phyloP scores from a whole-genome alignment of 306 rosid species.

The Prunus salicina region DNA sequence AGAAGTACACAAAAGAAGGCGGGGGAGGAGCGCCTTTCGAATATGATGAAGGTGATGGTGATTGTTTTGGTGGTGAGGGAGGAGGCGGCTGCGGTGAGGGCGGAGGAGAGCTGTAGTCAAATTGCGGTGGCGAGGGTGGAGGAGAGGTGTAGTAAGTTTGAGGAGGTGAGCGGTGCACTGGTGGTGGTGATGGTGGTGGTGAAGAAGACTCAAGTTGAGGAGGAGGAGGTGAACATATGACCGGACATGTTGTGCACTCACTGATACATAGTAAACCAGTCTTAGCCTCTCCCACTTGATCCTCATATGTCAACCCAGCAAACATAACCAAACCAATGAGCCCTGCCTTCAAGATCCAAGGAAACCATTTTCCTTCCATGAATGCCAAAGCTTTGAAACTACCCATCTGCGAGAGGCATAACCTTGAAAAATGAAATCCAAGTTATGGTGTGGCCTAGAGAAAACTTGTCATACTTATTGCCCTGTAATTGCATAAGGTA shows the following conservation, averaged over 20 bases:
- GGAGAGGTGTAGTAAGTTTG: constrained; percentile 12
- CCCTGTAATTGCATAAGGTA: neutral
- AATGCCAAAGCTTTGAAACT: constrained; percentile 14
- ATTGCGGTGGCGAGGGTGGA: constrained; percentile 8
- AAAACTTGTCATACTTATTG: constrained; percentile 16
- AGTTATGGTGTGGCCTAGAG: constrained; percentile 4
- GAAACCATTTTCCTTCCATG: constrained; percentile 12
- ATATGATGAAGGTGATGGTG: constrained; percentile 26
- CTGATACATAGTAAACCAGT: constrained; percentile 54
- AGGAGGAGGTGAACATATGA: constrained; percentile 71
- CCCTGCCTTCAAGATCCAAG: constrained; percentile 30
- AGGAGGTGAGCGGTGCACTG: constrained; percentile 11
- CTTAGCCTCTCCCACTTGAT: constrained; percentile 30
- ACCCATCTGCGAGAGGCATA: constrained; percentile 30
- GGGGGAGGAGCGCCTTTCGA: constrained; percentile 40
- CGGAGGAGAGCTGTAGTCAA: neutral
- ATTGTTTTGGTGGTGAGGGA: neutral
- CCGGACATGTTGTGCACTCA: constrained; percentile 74
- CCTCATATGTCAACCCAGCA: constrained; percentile 25
- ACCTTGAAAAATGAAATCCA: constrained; percentile 1
- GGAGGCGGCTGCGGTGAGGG: constrained; percentile 13
- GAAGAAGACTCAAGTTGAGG: constrained; percentile 31
- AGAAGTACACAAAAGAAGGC: constrained; percentile 35
- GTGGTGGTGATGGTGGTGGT: constrained; percentile 29
- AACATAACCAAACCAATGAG: constrained; percentile 37